Percentiles rank a stretch among this genome's conserved stretches.
phyloP scores from a whole-genome alignment of 1,284 basidiomycete species.

The Irpex sp. region DNA sequence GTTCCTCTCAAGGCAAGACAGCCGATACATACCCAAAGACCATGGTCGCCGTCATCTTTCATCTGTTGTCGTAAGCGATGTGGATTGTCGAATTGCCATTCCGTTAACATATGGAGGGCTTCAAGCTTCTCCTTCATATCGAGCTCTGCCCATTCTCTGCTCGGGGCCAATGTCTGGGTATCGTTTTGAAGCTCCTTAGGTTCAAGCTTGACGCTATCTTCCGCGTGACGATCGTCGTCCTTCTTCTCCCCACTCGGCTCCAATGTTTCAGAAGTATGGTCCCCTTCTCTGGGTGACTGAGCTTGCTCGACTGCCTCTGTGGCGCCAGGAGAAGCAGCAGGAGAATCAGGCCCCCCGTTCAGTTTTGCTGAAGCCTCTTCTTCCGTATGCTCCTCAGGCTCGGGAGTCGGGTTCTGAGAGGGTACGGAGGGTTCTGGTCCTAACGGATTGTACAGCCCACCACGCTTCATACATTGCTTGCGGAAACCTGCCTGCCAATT shows the following conservation, averaged over 20 bases:
- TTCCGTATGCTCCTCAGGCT: background rate
- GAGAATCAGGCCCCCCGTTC: background rate
- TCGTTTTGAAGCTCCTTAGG: slow-evolving; percentile 3
- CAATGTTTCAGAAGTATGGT: background rate
- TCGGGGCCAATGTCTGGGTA: slow-evolving; percentile 9
- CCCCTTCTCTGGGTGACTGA: slow-evolving; percentile 5
- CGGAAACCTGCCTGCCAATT: slow-evolving; percentile 75
- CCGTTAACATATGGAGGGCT: slow-evolving; percentile 64
- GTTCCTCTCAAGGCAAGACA: background rate
- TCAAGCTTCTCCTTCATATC: slow-evolving; percentile 75
- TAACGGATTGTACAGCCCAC: slow-evolving; percentile 67
- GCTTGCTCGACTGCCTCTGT: background rate
- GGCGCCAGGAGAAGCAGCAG: background rate
- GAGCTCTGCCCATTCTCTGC: slow-evolving; percentile 66
- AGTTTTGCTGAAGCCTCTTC: background rate
- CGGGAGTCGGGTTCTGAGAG: slow-evolving; percentile 20
- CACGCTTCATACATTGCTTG: slow-evolving; percentile 67
- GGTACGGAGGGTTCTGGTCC: slow-evolving; percentile 44
- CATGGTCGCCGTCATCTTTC: slow-evolving; percentile 74
- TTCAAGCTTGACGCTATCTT: background rate
- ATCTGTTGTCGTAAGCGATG: slow-evolving; percentile 62
- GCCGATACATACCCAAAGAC: slow-evolving; percentile 59
- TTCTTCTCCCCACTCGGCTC: slow-evolving; percentile 16
- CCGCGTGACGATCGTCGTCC: background rate
- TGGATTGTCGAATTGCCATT: slow-evolving; percentile 82